Base-by-base conservation (phyloP, 805 yeast species). In the Candida arabinofermentans region DNA sequence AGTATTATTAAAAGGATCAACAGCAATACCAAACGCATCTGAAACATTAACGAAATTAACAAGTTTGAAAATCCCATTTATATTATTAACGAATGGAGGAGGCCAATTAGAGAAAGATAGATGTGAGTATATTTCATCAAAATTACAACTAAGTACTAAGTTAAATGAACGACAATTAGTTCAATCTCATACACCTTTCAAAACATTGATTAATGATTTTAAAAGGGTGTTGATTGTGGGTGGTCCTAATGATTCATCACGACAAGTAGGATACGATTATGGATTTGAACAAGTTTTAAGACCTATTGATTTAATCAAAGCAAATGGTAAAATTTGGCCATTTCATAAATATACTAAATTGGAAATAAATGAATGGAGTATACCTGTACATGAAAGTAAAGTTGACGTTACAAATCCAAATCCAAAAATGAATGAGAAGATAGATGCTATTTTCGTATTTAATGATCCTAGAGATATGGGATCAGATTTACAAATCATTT, bases 381-480 rank as follows among this genome's bases (percentile, higher is more conserved):
- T 57, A 18, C 59, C 58, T 19, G 67, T 70, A 2, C 32, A 47
- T 10, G 43, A 35, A 5, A 47, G 60, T 21, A 51, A 58, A 30
- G 53, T 64, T 13, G 41, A 40, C 16, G 63, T 54, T 19, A 52
- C 29, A 44, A 57, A 47, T 47, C 42, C 40, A 27, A 13, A 27
- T 29, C 19, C n/a, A 16, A 29, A 5, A 19, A 7, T 14, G 42
- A 51, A 56, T 18, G 64, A 62, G 44, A 75, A 76, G 17, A 70
- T 86, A 44, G 95, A 88, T 49, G 90, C 89, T 2, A 70, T 90
- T 1, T 64, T 90, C 46, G 88, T 89, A 21, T 88, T 89, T 62
- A 85, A 85, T 55, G 97, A 90, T 61, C 89, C 96, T 4, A 69
- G 95, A 44, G 96, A 89, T 59, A 74, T 88, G 81, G 89, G 86